Conservation (phyloP, 768 basidiomycete genomes). For the Trametes gibbosa region DNA sequence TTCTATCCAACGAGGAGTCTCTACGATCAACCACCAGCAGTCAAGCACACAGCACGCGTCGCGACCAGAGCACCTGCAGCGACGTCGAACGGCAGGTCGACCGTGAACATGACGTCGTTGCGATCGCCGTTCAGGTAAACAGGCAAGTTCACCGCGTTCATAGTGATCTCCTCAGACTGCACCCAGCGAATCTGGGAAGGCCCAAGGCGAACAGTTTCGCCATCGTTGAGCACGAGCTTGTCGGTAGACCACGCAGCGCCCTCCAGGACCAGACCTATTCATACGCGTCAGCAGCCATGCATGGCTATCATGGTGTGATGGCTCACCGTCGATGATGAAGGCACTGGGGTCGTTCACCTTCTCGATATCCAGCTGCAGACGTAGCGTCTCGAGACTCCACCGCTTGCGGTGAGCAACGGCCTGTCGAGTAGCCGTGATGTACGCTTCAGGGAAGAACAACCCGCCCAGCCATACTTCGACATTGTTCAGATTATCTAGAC, state of each 20-base stretch:
- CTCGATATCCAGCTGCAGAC: slow-evolving; percentile 78
- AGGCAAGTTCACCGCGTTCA: slow-evolving; percentile 70
- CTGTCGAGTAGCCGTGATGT: slow-evolving; percentile 93
- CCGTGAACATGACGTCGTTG: slow-evolving; percentile 87
- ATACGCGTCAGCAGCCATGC: slow-evolving; percentile 5
- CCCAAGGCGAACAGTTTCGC: slow-evolving; percentile 72
- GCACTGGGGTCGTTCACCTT: slow-evolving; percentile 72
- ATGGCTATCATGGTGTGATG: background rate
- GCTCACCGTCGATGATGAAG: slow-evolving; percentile 86
- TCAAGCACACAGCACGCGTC: slow-evolving; percentile 88
- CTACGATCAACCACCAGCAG: slow-evolving; percentile 60
- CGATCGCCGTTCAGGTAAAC: slow-evolving; percentile 92
- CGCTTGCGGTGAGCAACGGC: slow-evolving; percentile 90
- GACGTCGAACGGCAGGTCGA: slow-evolving; percentile 76
- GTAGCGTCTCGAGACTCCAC: slow-evolving; percentile 89
- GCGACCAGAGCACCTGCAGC: slow-evolving; percentile 69
- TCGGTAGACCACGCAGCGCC: slow-evolving; percentile 77
- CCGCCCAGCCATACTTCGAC: slow-evolving; percentile 91
- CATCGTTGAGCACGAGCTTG: slow-evolving; percentile 78
- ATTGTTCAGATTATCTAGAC: slow-evolving; percentile 58
- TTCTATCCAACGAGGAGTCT: background rate
- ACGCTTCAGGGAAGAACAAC: slow-evolving; percentile 95
- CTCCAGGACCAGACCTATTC: slow-evolving; percentile 77
- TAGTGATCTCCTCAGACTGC: slow-evolving; percentile 43
- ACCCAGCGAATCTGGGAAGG: slow-evolving; percentile 89